Conservation (phyloP, 805 yeast species). For the Starmerella gropengiesseri region DNA sequence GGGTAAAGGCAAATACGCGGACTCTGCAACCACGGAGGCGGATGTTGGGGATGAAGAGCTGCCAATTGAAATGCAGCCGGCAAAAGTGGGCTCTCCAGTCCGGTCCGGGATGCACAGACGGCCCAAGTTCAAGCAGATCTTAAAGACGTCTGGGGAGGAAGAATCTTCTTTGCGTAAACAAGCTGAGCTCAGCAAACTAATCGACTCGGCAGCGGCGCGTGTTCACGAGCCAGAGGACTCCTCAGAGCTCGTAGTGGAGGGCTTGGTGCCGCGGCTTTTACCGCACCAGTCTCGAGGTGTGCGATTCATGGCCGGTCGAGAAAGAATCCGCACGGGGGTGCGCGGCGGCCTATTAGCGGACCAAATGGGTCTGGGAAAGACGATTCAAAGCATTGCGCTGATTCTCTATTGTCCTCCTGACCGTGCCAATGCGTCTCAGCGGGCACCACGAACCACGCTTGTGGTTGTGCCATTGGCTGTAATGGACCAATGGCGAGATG, state of each 20-base stretch:
- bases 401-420: slow-evolving; percentile 35
- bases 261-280: slow-evolving; percentile 33
- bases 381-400: slow-evolving; percentile 64
- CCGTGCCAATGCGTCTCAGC: slow-evolving; percentile 1
- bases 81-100: neutral
- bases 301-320: slow-evolving; percentile 34
- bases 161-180: too few relatives aligned
- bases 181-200: neutral
- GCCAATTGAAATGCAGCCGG: neutral
- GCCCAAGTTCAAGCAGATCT: slow-evolving; percentile 1
- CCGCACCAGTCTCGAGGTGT: slow-evolving; percentile 42
- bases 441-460: slow-evolving; percentile 29
- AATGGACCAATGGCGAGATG: slow-evolving; percentile 35
- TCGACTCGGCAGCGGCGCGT: too few relatives aligned
- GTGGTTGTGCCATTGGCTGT: slow-evolving; percentile 37
- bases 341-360: slow-evolving; percentile 66
- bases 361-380: slow-evolving; percentile 86
- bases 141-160: neutral
- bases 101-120: neutral
- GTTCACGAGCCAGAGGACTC: slow-evolving; percentile 1
- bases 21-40: slow-evolving; percentile 1
- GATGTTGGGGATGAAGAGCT: neutral
- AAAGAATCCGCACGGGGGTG: slow-evolving; percentile 21
- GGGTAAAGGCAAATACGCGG: slow-evolving; percentile 1
- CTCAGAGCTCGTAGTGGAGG: slow-evolving; percentile 26